Conservation (phyloP, 805 yeast species). For the Starmerella gropengiesseri region DNA sequence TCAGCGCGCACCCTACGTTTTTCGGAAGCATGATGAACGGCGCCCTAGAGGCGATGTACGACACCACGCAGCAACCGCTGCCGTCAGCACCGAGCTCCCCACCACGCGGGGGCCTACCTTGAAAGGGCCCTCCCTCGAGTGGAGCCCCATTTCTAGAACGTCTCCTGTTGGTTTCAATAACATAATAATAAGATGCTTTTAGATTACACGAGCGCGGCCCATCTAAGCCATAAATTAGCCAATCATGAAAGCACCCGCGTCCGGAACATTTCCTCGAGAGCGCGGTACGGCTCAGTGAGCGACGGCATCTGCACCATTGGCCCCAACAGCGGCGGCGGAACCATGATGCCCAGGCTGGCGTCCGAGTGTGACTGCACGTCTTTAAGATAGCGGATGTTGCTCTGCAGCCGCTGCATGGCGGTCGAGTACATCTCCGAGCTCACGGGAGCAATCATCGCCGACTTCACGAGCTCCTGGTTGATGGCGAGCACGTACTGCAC, state of each 20-base stretch:
- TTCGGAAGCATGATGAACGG: not conserved
- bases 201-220: no score
- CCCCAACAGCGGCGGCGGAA: slow-evolving; percentile 27
- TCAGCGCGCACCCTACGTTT: not conserved
- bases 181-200: no score
- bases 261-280: slow-evolving; percentile 28
- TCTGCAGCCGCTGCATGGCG: slow-evolving; percentile 30
- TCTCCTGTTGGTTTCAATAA: no score
- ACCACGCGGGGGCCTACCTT: no score
- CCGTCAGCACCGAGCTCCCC: no score
- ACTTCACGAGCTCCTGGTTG: slow-evolving; percentile 22
- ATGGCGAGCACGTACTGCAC: slow-evolving; percentile 18
- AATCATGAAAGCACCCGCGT: not conserved
- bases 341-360: slow-evolving; percentile 1
- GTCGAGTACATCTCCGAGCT: slow-evolving; percentile 17
- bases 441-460: slow-evolving; percentile 6
- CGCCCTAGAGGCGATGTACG: not conserved
- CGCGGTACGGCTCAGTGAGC: slow-evolving; percentile 27
- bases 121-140: no score
- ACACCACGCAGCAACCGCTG: no score
- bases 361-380: slow-evolving; percentile 9
- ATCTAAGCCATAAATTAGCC: no score
- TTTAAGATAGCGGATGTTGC: slow-evolving; percentile 30
- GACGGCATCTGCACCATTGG: slow-evolving; percentile 28
- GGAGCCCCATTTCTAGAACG: no score